Base-by-base conservation (phyloP, 352 stramenopile genomes). In the Globisporangium camurandrum region DNA sequence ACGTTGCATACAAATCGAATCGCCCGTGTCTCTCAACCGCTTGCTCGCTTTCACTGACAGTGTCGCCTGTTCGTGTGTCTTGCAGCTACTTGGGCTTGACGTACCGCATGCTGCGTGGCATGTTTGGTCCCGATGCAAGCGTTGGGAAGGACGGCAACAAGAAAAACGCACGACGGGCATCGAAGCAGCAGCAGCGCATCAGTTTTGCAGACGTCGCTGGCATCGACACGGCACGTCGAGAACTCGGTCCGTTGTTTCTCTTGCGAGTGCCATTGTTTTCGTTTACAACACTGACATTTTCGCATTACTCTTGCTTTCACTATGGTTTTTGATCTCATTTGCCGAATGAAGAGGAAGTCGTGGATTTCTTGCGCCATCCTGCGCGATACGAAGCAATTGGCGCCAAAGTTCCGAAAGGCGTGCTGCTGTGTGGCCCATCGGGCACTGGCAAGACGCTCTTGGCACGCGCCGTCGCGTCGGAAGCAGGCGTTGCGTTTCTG, bases 381-480 rank as follows among this genome's bases (percentile, higher is more conserved):
- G 63, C 82, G 50, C 82, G 86, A 19, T 98, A 97, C 70, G 84
- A 90, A 26, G 79, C 80, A 24, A 97, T 98, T 59, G 95, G 95
- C 24, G 95, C 90, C 39, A 85, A 87, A 44, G 90, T 97, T 24
- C 93, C 93, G 5, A 92, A 88, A 46, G 94, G 94, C 47, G 89
- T 98, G 46, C 75, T 98, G 41, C 72, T 98, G 5, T 92, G 93
- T 57, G 94, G 93, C 28, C 95, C 95, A 30, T 96, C 93, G 0
- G 95, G 95, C 39, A 95, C 84, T 6, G 95, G 93, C 55, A 98
- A 98, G 73, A 98, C 95, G 33, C 67, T 98, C 24, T 61, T 98
- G 16, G 95, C 95, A 59, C 54, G 78, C 55, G 92, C 92, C 19
- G 86, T 97, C 6, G 95, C 95, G 1, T 91, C 85, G 5, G 93